Percentiles rank a stretch among this genome's conserved stretches.
phyloP scores from a whole-genome alignment of 768 basidiomycete species.

The Gymnopilus junonius region DNA sequence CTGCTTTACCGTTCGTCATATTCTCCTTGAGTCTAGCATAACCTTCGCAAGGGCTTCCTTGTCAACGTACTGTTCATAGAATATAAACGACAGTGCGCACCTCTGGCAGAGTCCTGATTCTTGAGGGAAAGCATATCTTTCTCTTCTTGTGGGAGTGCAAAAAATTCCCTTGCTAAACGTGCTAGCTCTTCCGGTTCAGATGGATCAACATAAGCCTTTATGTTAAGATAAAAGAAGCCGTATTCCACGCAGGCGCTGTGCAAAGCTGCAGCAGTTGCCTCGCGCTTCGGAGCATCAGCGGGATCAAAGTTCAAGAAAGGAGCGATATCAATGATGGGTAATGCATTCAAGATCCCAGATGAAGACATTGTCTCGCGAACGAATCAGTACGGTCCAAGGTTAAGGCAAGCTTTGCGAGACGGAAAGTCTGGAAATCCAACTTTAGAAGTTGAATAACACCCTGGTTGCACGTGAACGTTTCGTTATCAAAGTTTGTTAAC shows the following conservation, averaged over 20 bases:
- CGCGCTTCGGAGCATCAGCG: constrained; percentile 39
- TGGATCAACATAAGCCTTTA: constrained; percentile 59
- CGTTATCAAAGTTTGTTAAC: too few species aligned
- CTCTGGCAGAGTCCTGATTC: constrained; percentile 77
- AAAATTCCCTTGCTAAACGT: constrained; percentile 72
- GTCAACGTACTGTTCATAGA: background rate
- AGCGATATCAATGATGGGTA: constrained; percentile 77
- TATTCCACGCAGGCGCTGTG: constrained; percentile 77
- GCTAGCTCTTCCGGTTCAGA: constrained; percentile 69
- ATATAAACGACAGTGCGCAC: constrained; percentile 38
- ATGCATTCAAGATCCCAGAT: constrained; percentile 22
- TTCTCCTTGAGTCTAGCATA: constrained; percentile 85
- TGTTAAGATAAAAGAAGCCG: constrained; percentile 90
- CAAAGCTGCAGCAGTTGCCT: constrained; percentile 56
- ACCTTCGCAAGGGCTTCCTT: constrained; percentile 48
- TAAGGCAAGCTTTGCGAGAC: too few species aligned
- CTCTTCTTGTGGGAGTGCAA: constrained; percentile 69
- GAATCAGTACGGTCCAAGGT: background rate
- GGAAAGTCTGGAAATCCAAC: too few species aligned
- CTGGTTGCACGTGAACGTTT: background rate
- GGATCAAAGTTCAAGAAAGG: constrained; percentile 57
- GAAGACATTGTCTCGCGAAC: constrained; percentile 1
- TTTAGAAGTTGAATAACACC: too few species aligned
- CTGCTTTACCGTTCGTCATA: constrained; percentile 82
- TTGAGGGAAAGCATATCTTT: constrained; percentile 76